Conservation (phyloP, 805 yeast species). For the Yarrowia porcina region DNA sequence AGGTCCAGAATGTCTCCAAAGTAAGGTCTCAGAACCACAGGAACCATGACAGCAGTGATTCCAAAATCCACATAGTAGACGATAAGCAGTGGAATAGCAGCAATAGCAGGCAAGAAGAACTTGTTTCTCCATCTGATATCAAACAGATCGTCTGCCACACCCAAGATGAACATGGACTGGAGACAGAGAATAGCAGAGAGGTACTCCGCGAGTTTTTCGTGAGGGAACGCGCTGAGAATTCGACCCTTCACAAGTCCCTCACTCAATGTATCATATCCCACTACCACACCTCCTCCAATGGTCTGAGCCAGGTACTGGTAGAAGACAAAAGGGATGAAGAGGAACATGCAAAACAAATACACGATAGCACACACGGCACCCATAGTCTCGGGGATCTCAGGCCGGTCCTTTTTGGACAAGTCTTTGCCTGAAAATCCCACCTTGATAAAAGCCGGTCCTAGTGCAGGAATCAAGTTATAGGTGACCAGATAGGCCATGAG, state of each 20-base stretch:
- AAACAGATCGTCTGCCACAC: constrained; percentile 90
- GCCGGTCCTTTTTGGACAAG: constrained; percentile 68
- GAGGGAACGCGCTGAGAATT: constrained; percentile 53
- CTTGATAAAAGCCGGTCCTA: constrained; percentile 62
- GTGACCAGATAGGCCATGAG: constrained; percentile 64
- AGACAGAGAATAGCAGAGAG: constrained; percentile 80
- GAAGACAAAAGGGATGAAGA: constrained; percentile 84
- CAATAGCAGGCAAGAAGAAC: constrained; percentile 91
- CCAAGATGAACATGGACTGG: constrained; percentile 78
- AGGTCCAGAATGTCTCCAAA: constrained; percentile 55
- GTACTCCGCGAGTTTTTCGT: constrained; percentile 77
- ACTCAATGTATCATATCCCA: constrained; percentile 41
- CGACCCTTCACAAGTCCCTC: constrained; percentile 35
- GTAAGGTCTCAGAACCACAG: constrained; percentile 51
- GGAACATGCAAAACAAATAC: constrained; percentile 74
- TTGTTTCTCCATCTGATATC: constrained; percentile 98
- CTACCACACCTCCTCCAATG: constrained; percentile 51
- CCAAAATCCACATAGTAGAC: constrained; percentile 94
- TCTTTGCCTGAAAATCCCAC: constrained; percentile 87
- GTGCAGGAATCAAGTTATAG: constrained; percentile 59
- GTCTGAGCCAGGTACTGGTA: constrained; percentile 67
- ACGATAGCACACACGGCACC: constrained; percentile 87
- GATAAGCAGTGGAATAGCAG: constrained; percentile 83
- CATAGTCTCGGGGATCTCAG: constrained; percentile 82
- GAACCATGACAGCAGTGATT: constrained; percentile 81